These are phyloP conservation scores for Priceomyces haplophilus DNA, from an alignment of 805 yeast species.

Conservation along the genomic window DNA sequence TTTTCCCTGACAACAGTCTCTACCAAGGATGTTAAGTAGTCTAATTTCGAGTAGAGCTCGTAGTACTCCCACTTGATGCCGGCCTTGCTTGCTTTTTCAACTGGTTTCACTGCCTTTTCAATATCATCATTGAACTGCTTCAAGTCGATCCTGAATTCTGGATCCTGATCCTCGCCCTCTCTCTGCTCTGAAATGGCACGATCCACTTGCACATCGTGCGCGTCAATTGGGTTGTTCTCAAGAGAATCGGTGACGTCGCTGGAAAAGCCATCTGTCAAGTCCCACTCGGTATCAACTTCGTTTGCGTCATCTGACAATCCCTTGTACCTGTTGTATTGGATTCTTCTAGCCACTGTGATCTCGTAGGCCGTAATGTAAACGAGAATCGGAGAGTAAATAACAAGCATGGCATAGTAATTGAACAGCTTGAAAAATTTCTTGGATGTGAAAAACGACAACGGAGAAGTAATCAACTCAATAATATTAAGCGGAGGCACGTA, in stretches of 20 bases:
- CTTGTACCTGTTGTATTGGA: conserved; percentile 64
- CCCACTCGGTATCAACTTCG: conserved; percentile 78
- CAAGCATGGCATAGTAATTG: conserved; percentile 56
- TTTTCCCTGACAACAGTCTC: conserved; percentile 37
- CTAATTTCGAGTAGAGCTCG: conserved; percentile 52
- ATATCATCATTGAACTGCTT: conserved; percentile 51
- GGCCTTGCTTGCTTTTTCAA: conserved; percentile 47
- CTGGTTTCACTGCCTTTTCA: conserved; percentile 54
- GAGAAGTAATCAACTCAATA: conserved; percentile 50
- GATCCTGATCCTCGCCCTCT: conserved; percentile 66
- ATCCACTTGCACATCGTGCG: conserved; percentile 35
- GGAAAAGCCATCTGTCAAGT: conserved; percentile 68
- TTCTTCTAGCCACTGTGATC: conserved; percentile 62
- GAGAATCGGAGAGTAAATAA: conserved; percentile 68
- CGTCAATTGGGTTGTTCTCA: conserved; percentile 34
- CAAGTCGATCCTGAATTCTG: conserved; percentile 56
- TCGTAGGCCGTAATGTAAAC: conserved; percentile 61
- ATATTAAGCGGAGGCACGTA: conserved; percentile 84
- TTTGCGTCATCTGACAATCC: conserved; percentile 75
- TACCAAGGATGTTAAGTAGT: conserved; percentile 41
- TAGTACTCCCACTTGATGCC: conserved; percentile 67
- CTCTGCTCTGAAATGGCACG: conserved; percentile 47
- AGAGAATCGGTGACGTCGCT: conserved; percentile 31
- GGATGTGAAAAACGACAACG: conserved; percentile 32
- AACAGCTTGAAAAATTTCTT: conserved; percentile 34